Evolutionary conservation across 352 stramenopile genomes (phyloP).

Genomic region (Globisporangium recalcitrans): DNA sequence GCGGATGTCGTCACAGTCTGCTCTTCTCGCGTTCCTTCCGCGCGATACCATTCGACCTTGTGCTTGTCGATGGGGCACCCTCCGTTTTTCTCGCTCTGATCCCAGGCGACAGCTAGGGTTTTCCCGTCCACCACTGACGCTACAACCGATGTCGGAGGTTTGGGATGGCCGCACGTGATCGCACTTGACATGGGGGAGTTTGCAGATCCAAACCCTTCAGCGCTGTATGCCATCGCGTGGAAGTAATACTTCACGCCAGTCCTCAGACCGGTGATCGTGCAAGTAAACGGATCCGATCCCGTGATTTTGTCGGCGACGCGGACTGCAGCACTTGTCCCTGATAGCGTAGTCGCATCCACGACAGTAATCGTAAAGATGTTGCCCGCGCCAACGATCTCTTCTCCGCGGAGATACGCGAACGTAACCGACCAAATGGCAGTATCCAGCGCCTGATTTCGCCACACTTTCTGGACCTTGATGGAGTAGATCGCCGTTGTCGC

Average conservation of each 20-base stretch:
- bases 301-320: slow-evolving; percentile 78
- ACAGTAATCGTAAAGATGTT: slow-evolving; percentile 85
- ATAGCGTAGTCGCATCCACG: slow-evolving; percentile 39
- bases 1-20: slow-evolving; percentile 79
- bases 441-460: slow-evolving; percentile 36
- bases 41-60: slow-evolving; percentile 72
- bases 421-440: slow-evolving; percentile 90
- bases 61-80: slow-evolving; percentile 59
- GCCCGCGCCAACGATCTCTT: slow-evolving; percentile 89
- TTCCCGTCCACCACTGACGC: slow-evolving; percentile 53
- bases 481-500: slow-evolving; percentile 82
- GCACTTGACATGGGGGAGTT: slow-evolving; percentile 58
- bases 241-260: slow-evolving; percentile 63
- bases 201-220: slow-evolving; percentile 46
- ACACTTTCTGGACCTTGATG: slow-evolving; percentile 61
- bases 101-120: slow-evolving; percentile 49
- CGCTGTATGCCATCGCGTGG: slow-evolving; percentile 82
- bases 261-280: slow-evolving; percentile 49
- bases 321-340: slow-evolving; percentile 56
- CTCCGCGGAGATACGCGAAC: slow-evolving; percentile 90
- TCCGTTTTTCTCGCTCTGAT: slow-evolving; percentile 21
- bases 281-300: slow-evolving; percentile 88
- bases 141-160: slow-evolving; percentile 35
- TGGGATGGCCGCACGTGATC: slow-evolving; percentile 48
- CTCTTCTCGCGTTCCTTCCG: slow-evolving; percentile 45